A percentile compares a stretch with the other conserved stretches of the same genome.
phyloP scores from a whole-genome alignment of 2,329 filamentous ascomycete species.

The Huntiella decipiens region DNA sequence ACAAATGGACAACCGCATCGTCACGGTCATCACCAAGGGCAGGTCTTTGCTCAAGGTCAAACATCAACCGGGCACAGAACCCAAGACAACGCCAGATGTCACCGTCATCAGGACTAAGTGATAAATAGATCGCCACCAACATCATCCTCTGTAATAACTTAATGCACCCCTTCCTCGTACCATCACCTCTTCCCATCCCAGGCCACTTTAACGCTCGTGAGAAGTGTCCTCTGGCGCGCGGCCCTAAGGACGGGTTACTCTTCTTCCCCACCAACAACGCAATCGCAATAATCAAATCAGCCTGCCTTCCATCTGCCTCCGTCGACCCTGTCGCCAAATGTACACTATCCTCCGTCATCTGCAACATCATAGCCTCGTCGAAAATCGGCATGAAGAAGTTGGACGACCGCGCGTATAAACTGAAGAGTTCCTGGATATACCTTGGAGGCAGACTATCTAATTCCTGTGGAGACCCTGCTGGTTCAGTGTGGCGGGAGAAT shows the following conservation, averaged over 20 bases:
- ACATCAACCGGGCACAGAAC: constrained; percentile 8
- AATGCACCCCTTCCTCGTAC: constrained; percentile 6
- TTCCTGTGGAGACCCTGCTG: neutral
- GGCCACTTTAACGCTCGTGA: neutral
- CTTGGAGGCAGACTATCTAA: neutral
- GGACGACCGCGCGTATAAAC: neutral
- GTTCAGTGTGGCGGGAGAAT: neutral
- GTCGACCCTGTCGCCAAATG: neutral
- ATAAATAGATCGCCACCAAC: constrained; percentile 10
- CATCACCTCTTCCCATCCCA: neutral
- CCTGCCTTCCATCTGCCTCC: neutral
- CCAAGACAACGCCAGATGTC: constrained; percentile 12
- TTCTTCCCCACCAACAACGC: constrained; percentile 6
- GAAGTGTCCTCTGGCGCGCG: neutral
- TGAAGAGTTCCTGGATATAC: neutral
- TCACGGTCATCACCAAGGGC: constrained; percentile 11
- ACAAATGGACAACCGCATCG: constrained; percentile 8
- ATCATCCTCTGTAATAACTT: constrained; percentile 11
- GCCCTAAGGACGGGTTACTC: constrained; percentile 2
- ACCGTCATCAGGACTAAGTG: constrained; percentile 11
- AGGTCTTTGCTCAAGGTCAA: constrained; percentile 12
- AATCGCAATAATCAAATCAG: constrained; percentile 11
- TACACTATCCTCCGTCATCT: neutral
- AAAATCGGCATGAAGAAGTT: constrained; percentile 6
- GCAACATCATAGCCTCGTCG: neutral